Percentiles rank a stretch among this genome's conserved stretches.
These are phyloP conservation scores for Phytophthora pseudosyringae DNA, from an alignment of 352 stramenopile species.

Conservation along the genomic window DNA sequence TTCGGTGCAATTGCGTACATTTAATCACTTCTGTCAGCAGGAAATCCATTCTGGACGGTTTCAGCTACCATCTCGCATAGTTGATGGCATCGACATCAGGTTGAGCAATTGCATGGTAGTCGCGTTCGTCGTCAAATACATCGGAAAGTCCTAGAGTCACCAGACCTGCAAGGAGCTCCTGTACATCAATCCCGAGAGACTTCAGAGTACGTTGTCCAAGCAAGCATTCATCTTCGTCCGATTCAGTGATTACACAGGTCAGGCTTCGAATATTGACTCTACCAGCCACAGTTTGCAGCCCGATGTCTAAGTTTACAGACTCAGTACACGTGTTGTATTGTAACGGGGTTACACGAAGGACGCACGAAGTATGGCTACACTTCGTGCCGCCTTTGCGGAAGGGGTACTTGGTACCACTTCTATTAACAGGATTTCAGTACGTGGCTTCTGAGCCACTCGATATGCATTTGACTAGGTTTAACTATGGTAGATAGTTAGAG, in stretches of 20 bases:
- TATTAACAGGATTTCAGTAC: no score
- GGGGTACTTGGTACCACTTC: no score
- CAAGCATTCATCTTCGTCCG: neutral
- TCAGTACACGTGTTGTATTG: neutral
- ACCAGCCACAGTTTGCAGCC: neutral
- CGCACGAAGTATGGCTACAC: no score
- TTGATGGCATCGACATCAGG: slow-evolving; percentile 1
- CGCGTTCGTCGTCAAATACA: slow-evolving; percentile 9
- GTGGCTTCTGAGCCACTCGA: no score
- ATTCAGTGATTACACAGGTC: neutral
- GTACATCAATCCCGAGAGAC: slow-evolving; percentile 6
- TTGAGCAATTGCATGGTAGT: neutral
- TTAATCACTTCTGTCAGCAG: neutral
- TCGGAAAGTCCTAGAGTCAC: neutral
- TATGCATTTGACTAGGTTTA: no score
- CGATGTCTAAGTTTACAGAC: neutral
- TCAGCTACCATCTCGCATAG: slow-evolving; percentile 2
- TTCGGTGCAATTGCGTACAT: neutral
- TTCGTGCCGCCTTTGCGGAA: no score
- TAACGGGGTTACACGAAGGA: no score
- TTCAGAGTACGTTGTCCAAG: slow-evolving; percentile 6
- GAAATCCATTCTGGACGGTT: slow-evolving; percentile 5
- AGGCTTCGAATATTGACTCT: neutral
- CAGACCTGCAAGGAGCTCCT: slow-evolving; percentile 1
- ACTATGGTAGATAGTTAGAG: no score